Evolutionary conservation across 768 basidiomycete species (phyloP).

Genomic region (Podaxis rugospora): DNA sequence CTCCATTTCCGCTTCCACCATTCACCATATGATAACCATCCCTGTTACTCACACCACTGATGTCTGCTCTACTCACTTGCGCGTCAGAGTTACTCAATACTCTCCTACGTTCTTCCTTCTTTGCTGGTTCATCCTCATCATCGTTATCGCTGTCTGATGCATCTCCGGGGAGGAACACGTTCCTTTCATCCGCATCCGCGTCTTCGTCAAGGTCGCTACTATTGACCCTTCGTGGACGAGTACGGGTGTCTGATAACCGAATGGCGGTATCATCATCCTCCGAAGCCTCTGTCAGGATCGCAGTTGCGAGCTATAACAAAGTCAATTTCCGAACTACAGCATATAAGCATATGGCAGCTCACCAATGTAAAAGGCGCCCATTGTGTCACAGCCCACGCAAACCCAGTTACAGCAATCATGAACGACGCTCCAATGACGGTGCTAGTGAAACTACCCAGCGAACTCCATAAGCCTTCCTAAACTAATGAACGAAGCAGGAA

Average conservation of each 20-base stretch:
- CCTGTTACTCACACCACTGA: conserved; percentile 21
- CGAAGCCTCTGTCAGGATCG: conserved; percentile 63
- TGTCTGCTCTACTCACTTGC: conserved; percentile 43
- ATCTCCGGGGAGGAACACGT: conserved; percentile 24
- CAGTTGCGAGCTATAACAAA: conserved; percentile 67
- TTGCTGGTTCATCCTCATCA: conserved; percentile 20
- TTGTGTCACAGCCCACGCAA: conserved; percentile 89
- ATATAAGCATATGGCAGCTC: conserved; percentile 17
- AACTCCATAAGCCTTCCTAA: not conserved
- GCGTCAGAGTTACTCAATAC: conserved; percentile 42
- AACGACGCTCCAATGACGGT: conserved; percentile 68
- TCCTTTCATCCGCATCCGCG: conserved; percentile 23
- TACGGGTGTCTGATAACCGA: conserved; percentile 40
- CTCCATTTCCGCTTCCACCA: conserved; percentile 3
- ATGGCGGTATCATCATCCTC: conserved; percentile 34
- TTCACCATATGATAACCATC: conserved; percentile 26
- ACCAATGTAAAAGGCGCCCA: conserved; percentile 95
- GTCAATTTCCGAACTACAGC: not conserved
- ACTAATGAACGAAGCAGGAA: not conserved
- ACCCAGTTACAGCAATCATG: conserved; percentile 75
- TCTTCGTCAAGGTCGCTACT: conserved; percentile 6
- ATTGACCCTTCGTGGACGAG: conserved; percentile 19
- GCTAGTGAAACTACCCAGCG: conserved; percentile 54
- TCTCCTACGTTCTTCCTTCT: conserved; percentile 18
- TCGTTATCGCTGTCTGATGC: conserved; percentile 27